phyloP scores from a whole-genome alignment of 2,329 filamentous ascomycete species.

The Fusarium domesticum region DNA sequence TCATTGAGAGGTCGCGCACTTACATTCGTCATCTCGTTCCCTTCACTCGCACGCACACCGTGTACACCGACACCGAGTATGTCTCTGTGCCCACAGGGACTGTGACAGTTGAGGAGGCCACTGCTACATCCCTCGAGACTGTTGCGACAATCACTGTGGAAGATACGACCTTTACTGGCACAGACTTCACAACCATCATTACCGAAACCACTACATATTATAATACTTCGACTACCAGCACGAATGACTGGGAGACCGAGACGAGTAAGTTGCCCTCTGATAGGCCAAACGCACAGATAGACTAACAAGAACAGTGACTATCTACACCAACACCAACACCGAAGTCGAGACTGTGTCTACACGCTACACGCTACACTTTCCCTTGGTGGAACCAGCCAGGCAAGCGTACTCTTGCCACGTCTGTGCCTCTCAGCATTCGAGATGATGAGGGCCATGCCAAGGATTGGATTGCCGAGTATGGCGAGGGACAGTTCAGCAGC shows the following conservation, averaged over 20 bases:
- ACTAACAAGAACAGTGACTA: not conserved
- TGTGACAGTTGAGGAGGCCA: slow-evolving; percentile 3
- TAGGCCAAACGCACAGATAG: not conserved
- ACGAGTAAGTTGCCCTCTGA: not conserved
- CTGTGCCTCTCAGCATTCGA: not conserved
- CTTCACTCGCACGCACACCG: slow-evolving; percentile 1
- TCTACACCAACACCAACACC: not conserved
- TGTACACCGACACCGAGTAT: slow-evolving; percentile 5
- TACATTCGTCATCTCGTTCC: slow-evolving; percentile 6
- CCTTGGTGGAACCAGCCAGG: slow-evolving; percentile 5
- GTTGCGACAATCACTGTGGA: slow-evolving; percentile 4
- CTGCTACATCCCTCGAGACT: slow-evolving; percentile 1
- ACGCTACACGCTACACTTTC: slow-evolving; percentile 6
- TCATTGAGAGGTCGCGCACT: slow-evolving; percentile 4
- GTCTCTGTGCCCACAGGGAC: slow-evolving; percentile 5
- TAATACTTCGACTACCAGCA: not conserved
- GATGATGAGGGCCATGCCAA: slow-evolving; percentile 1
- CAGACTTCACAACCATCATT: not conserved
- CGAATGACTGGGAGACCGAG: slow-evolving; percentile 2
- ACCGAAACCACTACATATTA: slow-evolving; percentile 2
- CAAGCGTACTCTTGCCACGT: slow-evolving; percentile 4
- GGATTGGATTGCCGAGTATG: slow-evolving; percentile 5
- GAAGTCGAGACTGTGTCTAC: too few species aligned
- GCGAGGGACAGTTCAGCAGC: slow-evolving; percentile 5
- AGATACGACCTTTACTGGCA: slow-evolving; percentile 3